Percentiles rank a stretch among this genome's conserved stretches.
Evolutionary conservation across 371 early-diverging fungal genomes (phyloP).

Genomic region (Paraphysoderma sedebokerense): DNA sequence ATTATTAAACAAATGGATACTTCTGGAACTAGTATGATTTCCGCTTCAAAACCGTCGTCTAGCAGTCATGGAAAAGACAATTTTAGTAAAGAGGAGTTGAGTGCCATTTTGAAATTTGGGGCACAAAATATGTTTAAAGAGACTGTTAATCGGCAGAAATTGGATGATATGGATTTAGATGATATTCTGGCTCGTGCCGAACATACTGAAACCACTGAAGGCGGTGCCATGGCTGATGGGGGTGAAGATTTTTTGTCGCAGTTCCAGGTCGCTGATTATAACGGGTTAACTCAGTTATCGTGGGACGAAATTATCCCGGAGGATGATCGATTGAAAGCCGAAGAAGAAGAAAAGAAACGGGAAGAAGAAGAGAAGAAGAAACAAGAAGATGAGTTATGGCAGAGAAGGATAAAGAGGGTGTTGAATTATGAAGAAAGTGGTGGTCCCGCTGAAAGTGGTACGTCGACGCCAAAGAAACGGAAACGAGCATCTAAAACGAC

Average conservation of each 20-base stretch:
- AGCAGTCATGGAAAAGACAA: constrained; percentile 19
- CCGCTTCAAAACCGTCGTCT: constrained; percentile 2
- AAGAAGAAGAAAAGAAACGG: constrained; percentile 33
- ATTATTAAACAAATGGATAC: constrained; percentile 97
- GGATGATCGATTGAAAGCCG: constrained; percentile 46
- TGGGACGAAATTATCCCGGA: constrained; percentile 96
- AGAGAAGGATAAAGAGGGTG: constrained; percentile 2
- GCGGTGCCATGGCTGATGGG: constrained; percentile 38
- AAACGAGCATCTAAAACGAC: background rate
- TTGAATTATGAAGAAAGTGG: constrained; percentile 32
- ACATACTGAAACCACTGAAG: constrained; percentile 55
- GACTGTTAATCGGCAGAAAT: constrained; percentile 24
- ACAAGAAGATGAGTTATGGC: constrained; percentile 8
- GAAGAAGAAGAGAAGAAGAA: constrained; percentile 15
- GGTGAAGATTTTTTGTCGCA: constrained; percentile 84
- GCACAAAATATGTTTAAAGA: constrained; percentile 87
- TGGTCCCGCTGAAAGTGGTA: constrained; percentile 16
- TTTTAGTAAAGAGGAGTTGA: constrained; percentile 62
- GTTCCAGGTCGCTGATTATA: constrained; percentile 85
- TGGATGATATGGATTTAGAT: constrained; percentile 87
- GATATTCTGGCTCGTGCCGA: constrained; percentile 90
- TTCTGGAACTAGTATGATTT: constrained; percentile 29
- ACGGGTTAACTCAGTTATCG: constrained; percentile 53
- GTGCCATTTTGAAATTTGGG: constrained; percentile 91
- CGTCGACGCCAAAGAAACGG: constrained; percentile 10